Percentiles rank a stretch among this genome's conserved stretches.
phyloP scores from a whole-genome alignment of 352 stramenopile genomes.

The Phytopythium litorale region DNA sequence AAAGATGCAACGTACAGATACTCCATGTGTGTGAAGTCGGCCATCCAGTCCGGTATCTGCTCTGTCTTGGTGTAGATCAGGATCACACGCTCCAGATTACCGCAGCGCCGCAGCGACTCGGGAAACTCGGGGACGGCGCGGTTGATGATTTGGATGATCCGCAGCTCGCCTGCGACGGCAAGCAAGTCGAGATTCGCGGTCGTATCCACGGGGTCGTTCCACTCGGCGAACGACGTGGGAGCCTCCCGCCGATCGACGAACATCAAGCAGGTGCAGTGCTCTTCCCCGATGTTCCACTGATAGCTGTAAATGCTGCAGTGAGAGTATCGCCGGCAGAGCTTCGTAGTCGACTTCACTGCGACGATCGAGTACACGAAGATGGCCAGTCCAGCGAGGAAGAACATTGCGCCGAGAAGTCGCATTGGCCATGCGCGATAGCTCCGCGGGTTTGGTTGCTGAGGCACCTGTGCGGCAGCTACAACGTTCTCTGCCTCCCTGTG shows the following conservation, averaged over 20 bases:
- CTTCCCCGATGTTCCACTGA: slow-evolving; percentile 30
- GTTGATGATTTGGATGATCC: slow-evolving; percentile 49
- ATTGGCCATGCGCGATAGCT: slow-evolving; percentile 15
- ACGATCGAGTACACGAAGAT: slow-evolving; percentile 29
- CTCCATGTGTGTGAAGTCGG: slow-evolving; percentile 27
- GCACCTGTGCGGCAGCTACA: no score
- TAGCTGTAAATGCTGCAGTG: slow-evolving; percentile 38
- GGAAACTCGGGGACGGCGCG: slow-evolving; percentile 30
- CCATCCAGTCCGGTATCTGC: slow-evolving; percentile 17
- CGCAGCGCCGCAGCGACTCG: slow-evolving; percentile 25
- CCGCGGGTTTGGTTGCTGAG: background rate
- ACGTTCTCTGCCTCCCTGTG: no score
- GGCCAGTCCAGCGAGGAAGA: slow-evolving; percentile 17
- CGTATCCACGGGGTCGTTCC: slow-evolving; percentile 31
- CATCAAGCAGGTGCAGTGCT: slow-evolving; percentile 32
- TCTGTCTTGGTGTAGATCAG: slow-evolving; percentile 36
- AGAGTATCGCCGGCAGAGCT: slow-evolving; percentile 23
- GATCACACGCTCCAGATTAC: slow-evolving; percentile 28
- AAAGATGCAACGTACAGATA: slow-evolving; percentile 27
- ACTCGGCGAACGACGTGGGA: slow-evolving; percentile 29
- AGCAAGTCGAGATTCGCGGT: slow-evolving; percentile 22
- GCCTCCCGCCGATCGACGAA: slow-evolving; percentile 29
- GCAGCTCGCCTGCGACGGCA: slow-evolving; percentile 29
- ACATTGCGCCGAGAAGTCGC: slow-evolving; percentile 27
- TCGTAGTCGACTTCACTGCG: slow-evolving; percentile 20